Percentiles rank a stretch among this genome's conserved stretches.
Evolutionary conservation across 345 rosid genomes (phyloP).

Genomic region (Linum trigynum): DNA sequence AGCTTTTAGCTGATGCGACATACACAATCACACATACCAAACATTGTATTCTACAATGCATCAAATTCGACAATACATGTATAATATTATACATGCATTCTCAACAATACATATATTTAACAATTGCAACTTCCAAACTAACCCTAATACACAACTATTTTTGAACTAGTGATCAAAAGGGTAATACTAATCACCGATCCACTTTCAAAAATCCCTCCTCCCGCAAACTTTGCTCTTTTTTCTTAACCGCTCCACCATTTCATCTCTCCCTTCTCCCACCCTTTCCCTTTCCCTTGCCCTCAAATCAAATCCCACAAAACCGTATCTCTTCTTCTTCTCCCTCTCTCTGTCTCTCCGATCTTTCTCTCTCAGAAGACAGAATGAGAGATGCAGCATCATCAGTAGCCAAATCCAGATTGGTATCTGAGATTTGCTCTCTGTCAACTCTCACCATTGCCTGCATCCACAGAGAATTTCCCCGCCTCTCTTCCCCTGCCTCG

Average conservation of each 20-base stretch:
- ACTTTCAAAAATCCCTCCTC: constrained; percentile 5
- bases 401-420: constrained; percentile 36
- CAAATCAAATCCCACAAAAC: background rate
- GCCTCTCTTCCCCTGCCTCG: background rate
- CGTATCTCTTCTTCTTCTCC: background rate
- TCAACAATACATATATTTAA: too few relatives aligned
- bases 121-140: too few relatives aligned
- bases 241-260: constrained; percentile 50
- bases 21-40: too few relatives aligned
- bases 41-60: too few relatives aligned
- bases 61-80: too few relatives aligned
- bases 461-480: constrained; percentile 24
- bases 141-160: too few relatives aligned
- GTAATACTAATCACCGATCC: too few relatives aligned
- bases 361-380: constrained; percentile 12
- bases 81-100: too few relatives aligned
- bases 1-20: too few relatives aligned
- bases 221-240: constrained; percentile 43
- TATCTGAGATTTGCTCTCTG: constrained; percentile 54
- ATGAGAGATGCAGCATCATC: constrained; percentile 30
- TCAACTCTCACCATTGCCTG: constrained; percentile 41
- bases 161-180: too few relatives aligned
- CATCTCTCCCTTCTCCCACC: background rate
- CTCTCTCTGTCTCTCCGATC: background rate
- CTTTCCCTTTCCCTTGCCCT: background rate